Evolutionary conservation across 2,329 filamentous ascomycete genomes (phyloP).

Genomic region (Fusarium abutilonis): DNA sequence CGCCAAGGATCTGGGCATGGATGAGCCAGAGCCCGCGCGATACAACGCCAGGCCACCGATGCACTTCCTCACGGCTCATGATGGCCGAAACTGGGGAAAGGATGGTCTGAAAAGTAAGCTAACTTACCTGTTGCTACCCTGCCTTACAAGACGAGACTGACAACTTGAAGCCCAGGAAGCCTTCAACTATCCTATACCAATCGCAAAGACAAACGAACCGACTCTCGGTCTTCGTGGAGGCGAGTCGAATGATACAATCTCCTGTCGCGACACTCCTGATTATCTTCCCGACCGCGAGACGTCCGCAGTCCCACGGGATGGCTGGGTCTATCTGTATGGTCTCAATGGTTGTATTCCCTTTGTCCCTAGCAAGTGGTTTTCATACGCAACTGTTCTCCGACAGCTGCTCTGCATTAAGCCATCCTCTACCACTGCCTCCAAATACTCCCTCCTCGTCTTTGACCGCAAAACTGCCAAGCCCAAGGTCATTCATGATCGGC

Average conservation of each 20-base stretch:
- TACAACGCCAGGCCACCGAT: conserved; percentile 44
- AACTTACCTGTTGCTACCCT: too few species aligned
- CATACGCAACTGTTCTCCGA: conserved; percentile 37
- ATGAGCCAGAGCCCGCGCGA: conserved; percentile 16
- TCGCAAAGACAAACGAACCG: conserved; percentile 9
- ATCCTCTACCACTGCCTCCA: conserved; percentile 12
- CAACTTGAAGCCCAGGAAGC: conserved; percentile 18
- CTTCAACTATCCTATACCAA: conserved; percentile 5
- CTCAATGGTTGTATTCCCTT: conserved; percentile 49
- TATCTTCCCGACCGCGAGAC: conserved; percentile 8
- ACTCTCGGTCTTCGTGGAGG: conserved; percentile 34
- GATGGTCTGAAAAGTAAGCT: conserved; percentile 39
- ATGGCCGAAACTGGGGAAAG: conserved; percentile 46
- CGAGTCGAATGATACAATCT: background rate
- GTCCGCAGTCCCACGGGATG: background rate
- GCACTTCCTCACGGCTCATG: conserved; percentile 49
- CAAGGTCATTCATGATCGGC: conserved; percentile 1
- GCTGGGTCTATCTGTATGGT: conserved; percentile 41
- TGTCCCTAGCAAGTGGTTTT: conserved; percentile 29
- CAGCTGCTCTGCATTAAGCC: conserved; percentile 34
- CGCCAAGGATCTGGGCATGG: conserved; percentile 27
- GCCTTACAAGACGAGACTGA: conserved; percentile 3
- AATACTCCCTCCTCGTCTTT: conserved; percentile 29
- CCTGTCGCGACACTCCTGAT: conserved; percentile 1
- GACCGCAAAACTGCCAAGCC: background rate